Conservation (phyloP, 2,329 filamentous ascomycete genomes). For the Chalara sp. region DNA sequence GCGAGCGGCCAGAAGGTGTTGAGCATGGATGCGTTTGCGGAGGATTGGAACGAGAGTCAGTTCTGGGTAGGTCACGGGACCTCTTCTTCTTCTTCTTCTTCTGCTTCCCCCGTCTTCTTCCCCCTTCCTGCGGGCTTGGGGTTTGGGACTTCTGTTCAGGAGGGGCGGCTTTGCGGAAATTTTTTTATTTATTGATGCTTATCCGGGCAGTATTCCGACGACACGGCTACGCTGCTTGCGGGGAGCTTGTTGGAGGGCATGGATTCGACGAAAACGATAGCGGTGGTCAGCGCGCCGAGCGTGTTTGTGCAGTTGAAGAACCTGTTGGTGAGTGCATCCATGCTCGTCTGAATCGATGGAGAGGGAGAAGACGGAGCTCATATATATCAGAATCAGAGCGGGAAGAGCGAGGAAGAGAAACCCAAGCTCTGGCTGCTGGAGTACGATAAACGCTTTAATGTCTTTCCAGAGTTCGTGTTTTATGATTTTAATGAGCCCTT, state of each 20-base stretch:
- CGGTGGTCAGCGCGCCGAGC: constrained; percentile 67
- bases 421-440: constrained; percentile 64
- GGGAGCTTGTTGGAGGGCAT: constrained; percentile 53
- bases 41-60: constrained; percentile 79
- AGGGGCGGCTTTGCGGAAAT: neutral
- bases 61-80: constrained; percentile 60
- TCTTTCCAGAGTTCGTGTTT: constrained; percentile 67
- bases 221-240: constrained; percentile 60
- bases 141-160: too few species aligned
- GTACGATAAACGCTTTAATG: constrained; percentile 64
- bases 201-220: constrained; percentile 55
- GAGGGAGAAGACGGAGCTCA: neutral
- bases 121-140: neutral
- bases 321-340: constrained; percentile 26
- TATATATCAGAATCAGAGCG: neutral
- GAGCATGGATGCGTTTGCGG: constrained; percentile 65
- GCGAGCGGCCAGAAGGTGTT: constrained; percentile 28
- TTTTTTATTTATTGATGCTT: neutral
- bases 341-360: neutral
- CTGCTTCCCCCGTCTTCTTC: too few species aligned
- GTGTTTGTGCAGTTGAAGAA: constrained; percentile 74
- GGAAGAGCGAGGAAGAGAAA: constrained; percentile 29
- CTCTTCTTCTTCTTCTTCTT: neutral
- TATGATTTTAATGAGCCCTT: constrained; percentile 70
- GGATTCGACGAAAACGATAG: constrained; percentile 51